Conservation (phyloP, 1,139 yeast genomes). For the Magnusiomyces ingens region DNA sequence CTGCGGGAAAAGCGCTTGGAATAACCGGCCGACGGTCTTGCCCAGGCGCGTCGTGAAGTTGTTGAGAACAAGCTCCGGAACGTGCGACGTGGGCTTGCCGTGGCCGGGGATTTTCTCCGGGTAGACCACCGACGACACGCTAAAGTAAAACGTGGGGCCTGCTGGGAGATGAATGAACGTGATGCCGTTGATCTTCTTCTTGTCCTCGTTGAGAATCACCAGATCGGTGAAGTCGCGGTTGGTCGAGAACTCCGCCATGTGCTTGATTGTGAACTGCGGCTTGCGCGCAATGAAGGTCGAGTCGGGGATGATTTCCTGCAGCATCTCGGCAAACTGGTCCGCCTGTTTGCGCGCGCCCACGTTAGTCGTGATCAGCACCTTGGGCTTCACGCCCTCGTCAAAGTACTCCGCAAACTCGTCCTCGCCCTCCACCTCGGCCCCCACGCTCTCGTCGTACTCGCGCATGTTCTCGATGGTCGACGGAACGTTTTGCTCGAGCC, state of each 20-base stretch:
- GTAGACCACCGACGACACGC: slow-evolving; percentile 65
- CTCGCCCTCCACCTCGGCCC: slow-evolving; percentile 66
- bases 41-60: slow-evolving; percentile 91
- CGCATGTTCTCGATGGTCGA: slow-evolving; percentile 84
- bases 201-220: slow-evolving; percentile 86
- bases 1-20: slow-evolving; percentile 88
- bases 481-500: slow-evolving; percentile 75
- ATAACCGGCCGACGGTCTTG: slow-evolving; percentile 82
- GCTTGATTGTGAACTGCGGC: slow-evolving; percentile 72
- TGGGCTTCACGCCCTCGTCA: slow-evolving; percentile 56
- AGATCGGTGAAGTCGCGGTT: slow-evolving; percentile 84
- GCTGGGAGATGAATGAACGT: slow-evolving; percentile 89
- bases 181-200: slow-evolving; percentile 82
- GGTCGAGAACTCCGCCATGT: slow-evolving; percentile 74
- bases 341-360: slow-evolving; percentile 81
- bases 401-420: slow-evolving; percentile 70
- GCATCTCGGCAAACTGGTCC: slow-evolving; percentile 80
- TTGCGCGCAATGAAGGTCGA: slow-evolving; percentile 83
- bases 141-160: slow-evolving; percentile 92
- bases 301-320: slow-evolving; percentile 80
- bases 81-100: slow-evolving; percentile 82
- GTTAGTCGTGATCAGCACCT: slow-evolving; percentile 81
- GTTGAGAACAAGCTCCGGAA: slow-evolving; percentile 85
- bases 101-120: slow-evolving; percentile 59
- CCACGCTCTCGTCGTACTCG: slow-evolving; percentile 84